Percentiles rank a stretch among this genome's conserved stretches.
Conservation (phyloP, 129 eudicot species). For the Centella asiatica region DNA sequence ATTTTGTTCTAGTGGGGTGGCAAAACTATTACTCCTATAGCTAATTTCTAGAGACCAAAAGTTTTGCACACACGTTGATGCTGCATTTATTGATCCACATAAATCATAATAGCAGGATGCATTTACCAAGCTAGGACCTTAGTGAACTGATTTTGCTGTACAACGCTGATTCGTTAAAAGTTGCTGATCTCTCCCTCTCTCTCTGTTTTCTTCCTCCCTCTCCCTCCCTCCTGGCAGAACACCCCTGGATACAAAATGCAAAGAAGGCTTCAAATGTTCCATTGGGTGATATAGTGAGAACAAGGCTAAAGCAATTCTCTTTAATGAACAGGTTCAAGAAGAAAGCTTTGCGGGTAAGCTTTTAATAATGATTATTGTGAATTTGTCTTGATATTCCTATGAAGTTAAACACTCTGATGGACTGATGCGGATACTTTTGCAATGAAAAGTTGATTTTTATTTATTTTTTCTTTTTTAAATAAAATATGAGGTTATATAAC, state of each 20-base stretch:
- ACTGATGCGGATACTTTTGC: not conserved
- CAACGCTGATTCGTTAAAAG: not conserved
- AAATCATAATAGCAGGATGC: not conserved
- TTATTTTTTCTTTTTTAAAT: not conserved
- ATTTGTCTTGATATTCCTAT: not conserved
- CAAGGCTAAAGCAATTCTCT: conserved; percentile 88
- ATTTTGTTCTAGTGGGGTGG: no score
- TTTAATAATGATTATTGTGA: not conserved
- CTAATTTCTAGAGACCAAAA: not conserved
- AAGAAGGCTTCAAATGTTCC: conserved; percentile 97
- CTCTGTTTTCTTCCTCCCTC: no score
- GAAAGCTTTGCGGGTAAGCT: conserved; percentile 83
- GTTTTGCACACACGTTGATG: not conserved
- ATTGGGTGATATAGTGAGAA: conserved; percentile 89
- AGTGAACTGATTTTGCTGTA: not conserved
- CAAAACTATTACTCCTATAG: not conserved
- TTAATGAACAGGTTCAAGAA: conserved; percentile 91
- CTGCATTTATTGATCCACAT: not conserved
- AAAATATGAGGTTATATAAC: not conserved
- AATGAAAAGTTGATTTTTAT: not conserved
- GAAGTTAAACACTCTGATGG: not conserved
- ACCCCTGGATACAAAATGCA: conserved; percentile 88
- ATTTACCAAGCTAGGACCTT: not conserved
- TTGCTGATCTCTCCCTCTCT: no score
- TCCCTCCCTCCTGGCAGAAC: conserved; percentile 59